Evolutionary conservation across 2,329 filamentous ascomycete species (phyloP).

Genomic region (Fusarium dimerum): DNA sequence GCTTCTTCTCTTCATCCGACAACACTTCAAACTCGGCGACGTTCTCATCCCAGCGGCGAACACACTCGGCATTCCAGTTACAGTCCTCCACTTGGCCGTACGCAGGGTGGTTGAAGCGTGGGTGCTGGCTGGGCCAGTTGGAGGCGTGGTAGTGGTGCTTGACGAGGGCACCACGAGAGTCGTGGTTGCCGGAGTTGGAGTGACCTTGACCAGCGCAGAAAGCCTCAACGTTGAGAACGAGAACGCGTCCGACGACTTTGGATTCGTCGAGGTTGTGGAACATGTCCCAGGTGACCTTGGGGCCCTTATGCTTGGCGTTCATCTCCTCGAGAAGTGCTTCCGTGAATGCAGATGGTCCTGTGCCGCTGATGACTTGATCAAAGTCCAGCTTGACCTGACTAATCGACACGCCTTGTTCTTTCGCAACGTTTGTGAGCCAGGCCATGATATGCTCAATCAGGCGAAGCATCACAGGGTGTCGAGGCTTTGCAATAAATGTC

Average conservation of each 20-base stretch:
- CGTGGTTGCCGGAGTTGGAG: conserved; percentile 71
- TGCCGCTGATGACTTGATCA: conserved; percentile 72
- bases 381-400: conserved; percentile 67
- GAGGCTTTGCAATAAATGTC: conserved; percentile 72
- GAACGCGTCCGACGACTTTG: conserved; percentile 62
- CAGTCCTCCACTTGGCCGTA: conserved; percentile 71
- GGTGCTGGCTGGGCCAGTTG: conserved; percentile 68
- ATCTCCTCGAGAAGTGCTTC: conserved; percentile 65
- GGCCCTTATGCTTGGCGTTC: conserved; percentile 43
- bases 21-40: conserved; percentile 61
- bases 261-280: conserved; percentile 70
- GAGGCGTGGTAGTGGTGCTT: conserved; percentile 77
- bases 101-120: conserved; percentile 66
- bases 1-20: conserved; percentile 59
- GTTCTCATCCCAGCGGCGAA: conserved; percentile 65
- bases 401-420: conserved; percentile 59
- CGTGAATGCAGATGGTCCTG: conserved; percentile 71
- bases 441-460: conserved; percentile 68
- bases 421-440: conserved; percentile 63
- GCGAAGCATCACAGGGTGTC: conserved; percentile 66
- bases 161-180: conserved; percentile 65
- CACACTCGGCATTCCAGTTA: conserved; percentile 68
- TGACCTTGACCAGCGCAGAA: conserved; percentile 74
- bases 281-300: conserved; percentile 57
- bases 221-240: conserved; percentile 70